These are phyloP conservation scores for Blastobotrys illinoisensis DNA, from an alignment of 1,139 yeast species.

Conservation along the genomic window DNA sequence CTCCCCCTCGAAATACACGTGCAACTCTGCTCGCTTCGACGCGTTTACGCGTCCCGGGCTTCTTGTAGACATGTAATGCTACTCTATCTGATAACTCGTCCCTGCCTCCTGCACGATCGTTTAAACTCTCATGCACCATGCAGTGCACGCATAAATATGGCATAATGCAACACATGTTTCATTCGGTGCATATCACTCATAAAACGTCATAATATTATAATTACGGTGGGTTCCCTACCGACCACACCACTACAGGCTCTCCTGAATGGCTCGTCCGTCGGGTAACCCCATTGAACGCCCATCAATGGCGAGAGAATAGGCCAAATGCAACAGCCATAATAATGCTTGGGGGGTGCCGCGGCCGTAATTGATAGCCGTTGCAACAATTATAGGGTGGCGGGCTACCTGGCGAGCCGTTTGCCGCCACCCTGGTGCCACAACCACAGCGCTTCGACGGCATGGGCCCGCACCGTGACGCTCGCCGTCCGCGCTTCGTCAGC, in stretches of 20 bases:
- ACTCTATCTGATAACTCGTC: not conserved
- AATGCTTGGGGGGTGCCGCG: too few species aligned
- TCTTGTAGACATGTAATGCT: not conserved
- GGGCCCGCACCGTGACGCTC: conserved; percentile 71
- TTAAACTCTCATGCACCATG: not conserved
- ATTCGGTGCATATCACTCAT: not conserved
- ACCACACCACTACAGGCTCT: too few species aligned
- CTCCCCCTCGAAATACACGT: too few species aligned
- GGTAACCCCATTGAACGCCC: too few species aligned
- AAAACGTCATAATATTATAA: not conserved
- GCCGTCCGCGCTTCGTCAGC: conserved; percentile 62
- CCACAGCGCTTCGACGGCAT: conserved; percentile 94
- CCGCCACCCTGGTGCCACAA: conserved; percentile 59
- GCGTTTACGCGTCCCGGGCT: not conserved
- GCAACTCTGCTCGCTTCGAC: not conserved
- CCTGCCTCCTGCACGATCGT: not conserved
- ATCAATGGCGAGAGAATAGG: too few species aligned
- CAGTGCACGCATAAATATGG: not conserved
- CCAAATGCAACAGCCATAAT: too few species aligned
- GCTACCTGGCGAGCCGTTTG: not conserved
- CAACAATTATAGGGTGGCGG: too few species aligned
- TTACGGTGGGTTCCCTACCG: too few species aligned
- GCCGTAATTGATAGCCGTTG: too few species aligned
- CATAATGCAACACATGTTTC: not conserved
- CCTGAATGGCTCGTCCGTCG: too few species aligned